Conservation (phyloP, 2,329 filamentous ascomycete genomes). For the Aspergillus sojae region DNA sequence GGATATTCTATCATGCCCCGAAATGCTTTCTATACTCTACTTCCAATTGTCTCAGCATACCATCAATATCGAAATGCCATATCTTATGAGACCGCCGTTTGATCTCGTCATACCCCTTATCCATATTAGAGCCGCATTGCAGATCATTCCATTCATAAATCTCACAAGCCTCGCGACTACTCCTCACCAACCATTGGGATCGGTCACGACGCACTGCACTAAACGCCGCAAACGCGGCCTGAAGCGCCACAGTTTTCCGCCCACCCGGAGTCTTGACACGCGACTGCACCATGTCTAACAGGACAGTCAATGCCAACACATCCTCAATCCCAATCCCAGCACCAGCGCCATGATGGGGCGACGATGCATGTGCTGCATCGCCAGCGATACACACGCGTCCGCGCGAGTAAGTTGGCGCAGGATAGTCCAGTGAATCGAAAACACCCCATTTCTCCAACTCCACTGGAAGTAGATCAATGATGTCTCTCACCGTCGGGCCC, state of each 20-base stretch:
- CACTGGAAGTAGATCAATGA: constrained; percentile 49
- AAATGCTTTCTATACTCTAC: constrained; percentile 1
- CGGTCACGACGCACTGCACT: constrained; percentile 42
- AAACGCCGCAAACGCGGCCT: constrained; percentile 43
- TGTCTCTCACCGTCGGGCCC: constrained; percentile 49
- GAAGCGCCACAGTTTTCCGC: neutral
- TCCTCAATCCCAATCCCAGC: constrained; percentile 32
- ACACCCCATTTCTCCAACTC: constrained; percentile 58
- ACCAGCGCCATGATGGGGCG: constrained; percentile 31
- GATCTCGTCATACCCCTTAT: constrained; percentile 43
- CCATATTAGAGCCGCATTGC: constrained; percentile 34
- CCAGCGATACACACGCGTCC: constrained; percentile 24
- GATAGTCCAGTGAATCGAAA: constrained; percentile 53
- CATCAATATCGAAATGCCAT: constrained; percentile 43
- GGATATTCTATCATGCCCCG: neutral
- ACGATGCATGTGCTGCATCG: constrained; percentile 31
- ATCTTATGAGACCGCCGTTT: constrained; percentile 37
- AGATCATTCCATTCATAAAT: constrained; percentile 23
- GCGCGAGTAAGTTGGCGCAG: constrained; percentile 46
- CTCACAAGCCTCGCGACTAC: constrained; percentile 34
- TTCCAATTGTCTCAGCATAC: constrained; percentile 29
- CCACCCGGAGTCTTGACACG: neutral
- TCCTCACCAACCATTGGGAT: constrained; percentile 49
- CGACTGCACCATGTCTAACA: constrained; percentile 10
- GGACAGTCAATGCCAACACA: constrained; percentile 20